Conservation (phyloP, 768 basidiomycete species). For the Trametes elegans region DNA sequence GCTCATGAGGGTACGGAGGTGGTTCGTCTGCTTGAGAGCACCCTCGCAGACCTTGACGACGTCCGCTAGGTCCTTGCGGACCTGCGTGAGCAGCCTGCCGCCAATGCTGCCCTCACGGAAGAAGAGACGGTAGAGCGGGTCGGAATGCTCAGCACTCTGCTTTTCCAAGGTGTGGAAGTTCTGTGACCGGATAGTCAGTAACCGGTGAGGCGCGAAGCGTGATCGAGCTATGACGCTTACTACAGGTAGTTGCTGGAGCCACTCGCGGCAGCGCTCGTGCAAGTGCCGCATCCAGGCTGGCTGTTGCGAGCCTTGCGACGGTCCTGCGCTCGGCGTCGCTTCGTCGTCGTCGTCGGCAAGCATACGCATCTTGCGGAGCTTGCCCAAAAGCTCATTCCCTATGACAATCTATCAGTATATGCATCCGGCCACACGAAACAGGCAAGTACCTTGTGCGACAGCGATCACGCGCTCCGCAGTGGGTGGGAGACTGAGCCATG, state of each 20-base stretch:
- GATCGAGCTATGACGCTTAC: conserved; percentile 42
- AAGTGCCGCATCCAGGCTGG: conserved; percentile 95
- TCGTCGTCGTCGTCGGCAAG: conserved; percentile 77
- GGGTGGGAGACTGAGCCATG: conserved; percentile 91
- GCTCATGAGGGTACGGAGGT: conserved; percentile 88
- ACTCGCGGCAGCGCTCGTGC: conserved; percentile 78
- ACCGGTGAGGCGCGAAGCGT: not conserved
- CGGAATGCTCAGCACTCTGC: conserved; percentile 67
- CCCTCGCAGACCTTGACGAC: conserved; percentile 85
- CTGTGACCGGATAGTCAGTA: conserved; percentile 34
- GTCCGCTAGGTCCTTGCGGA: conserved; percentile 78
- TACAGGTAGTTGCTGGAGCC: conserved; percentile 73
- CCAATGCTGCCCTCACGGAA: conserved; percentile 84
- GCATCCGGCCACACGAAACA: not conserved
- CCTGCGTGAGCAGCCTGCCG: conserved; percentile 69
- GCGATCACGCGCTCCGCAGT: conserved; percentile 93
- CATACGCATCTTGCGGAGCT: conserved; percentile 92
- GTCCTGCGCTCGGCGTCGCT: conserved; percentile 45
- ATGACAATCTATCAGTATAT: conserved; percentile 1
- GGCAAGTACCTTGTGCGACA: conserved; percentile 72
- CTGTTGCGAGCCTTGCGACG: conserved; percentile 68
- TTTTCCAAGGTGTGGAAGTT: conserved; percentile 63
- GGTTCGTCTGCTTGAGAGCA: conserved; percentile 92
- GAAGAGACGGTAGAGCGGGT: conserved; percentile 88
- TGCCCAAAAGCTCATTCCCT: conserved; percentile 82